Conservation (phyloP, 176 grass and related monocot species). For the Carex parvula region DNA sequence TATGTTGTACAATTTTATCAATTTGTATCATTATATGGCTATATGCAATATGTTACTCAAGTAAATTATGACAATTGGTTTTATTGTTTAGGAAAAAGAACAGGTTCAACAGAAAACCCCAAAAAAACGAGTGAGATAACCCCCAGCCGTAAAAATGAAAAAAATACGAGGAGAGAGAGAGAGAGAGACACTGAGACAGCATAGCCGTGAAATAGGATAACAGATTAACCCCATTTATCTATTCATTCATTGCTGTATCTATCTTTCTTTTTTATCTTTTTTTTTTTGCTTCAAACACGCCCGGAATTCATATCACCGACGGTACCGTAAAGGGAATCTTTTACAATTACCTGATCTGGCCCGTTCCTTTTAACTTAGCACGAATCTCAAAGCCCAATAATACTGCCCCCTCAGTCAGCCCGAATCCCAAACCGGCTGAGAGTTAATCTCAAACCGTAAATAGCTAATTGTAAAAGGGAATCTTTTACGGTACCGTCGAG, state of each 20-base stretch:
- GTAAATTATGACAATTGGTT: too few relatives aligned
- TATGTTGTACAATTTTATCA: not conserved
- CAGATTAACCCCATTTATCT: slow-evolving; percentile 13
- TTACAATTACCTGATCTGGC: too few relatives aligned
- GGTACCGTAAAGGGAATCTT: too few relatives aligned
- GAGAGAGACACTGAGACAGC: not conserved
- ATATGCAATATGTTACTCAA: not conserved
- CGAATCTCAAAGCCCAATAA: too few relatives aligned
- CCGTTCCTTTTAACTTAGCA: too few relatives aligned
- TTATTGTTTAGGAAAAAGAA: not conserved
- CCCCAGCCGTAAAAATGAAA: slow-evolving; percentile 1
- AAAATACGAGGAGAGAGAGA: not conserved
- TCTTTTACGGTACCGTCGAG: too few relatives aligned
- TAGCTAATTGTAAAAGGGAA: too few relatives aligned
- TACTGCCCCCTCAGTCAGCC: too few relatives aligned
- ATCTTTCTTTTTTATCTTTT: not conserved
- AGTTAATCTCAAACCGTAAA: too few relatives aligned
- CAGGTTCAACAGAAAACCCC: not conserved
- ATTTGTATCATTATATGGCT: not conserved
- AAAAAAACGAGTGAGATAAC: not conserved
- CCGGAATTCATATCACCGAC: too few relatives aligned
- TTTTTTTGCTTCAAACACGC: too few relatives aligned
- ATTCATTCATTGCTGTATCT: not conserved
- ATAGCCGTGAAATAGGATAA: not conserved
- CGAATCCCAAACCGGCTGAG: too few relatives aligned